phyloP scores from a whole-genome alignment of 2,329 filamentous ascomycete species.

The Sordariomycetes sp. region DNA sequence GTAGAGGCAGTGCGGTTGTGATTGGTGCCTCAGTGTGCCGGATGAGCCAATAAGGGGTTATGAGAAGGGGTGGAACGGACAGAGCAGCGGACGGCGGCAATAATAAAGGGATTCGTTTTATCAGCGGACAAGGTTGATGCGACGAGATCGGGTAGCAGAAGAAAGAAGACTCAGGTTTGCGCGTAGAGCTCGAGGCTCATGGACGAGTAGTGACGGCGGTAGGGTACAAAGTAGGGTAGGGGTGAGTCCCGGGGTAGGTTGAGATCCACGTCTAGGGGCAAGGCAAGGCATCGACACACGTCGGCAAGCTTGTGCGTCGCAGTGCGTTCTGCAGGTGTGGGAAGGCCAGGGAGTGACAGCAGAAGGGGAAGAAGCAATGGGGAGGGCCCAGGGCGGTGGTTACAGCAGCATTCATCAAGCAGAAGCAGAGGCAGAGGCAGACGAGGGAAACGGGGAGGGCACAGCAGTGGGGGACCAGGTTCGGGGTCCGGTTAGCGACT shows the following conservation, averaged over 20 bases:
- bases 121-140: not conserved
- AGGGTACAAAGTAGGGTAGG: not conserved
- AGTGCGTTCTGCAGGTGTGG: not conserved
- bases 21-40: not conserved
- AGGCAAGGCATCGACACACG: not conserved
- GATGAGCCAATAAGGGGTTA: not conserved
- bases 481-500: conserved; percentile 1
- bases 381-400: not conserved
- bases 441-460: not conserved
- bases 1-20: not conserved
- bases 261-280: not conserved
- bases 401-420: not conserved
- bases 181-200: not conserved
- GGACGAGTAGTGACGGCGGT: no score
- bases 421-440: not conserved
- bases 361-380: not conserved
- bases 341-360: conserved; percentile 1
- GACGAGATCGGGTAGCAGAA: not conserved
- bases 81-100: conserved; percentile 1
- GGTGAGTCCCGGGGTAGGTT: not conserved
- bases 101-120: not conserved
- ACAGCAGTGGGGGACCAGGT: not conserved
- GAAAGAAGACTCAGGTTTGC: not conserved
- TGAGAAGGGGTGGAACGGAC: not conserved
- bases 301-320: not conserved